Base-by-base conservation (phyloP, 352 stramenopile species). In the Pythium rhizo-oryzae region DNA sequence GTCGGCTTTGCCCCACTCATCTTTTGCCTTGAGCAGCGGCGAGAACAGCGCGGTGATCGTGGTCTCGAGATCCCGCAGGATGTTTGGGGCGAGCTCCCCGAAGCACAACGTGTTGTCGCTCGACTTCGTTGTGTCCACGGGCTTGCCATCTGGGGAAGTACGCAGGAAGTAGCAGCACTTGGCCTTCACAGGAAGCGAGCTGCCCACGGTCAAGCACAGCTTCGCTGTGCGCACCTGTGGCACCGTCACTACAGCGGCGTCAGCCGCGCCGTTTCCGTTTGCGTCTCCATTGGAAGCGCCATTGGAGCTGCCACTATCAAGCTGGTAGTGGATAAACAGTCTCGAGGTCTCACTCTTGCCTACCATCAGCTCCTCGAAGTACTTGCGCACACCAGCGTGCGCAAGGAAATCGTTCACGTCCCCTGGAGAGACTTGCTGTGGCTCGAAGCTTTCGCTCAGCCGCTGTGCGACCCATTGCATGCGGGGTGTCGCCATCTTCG, bases 1-100 rank as follows among this genome's bases (percentile, higher is more conserved):
- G 66, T 98, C 95, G 2, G 96, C 93, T 67, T 98, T 97, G 3
- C 97, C 97, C 97, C 97, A 99, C 74, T 98, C 93, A 33, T 96
- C 88, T 28, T 96, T 98, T 47, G 89, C 80, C 56, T 97, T 96
- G 47, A 99, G 81, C 8, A 99, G 72, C 19, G 96, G 96, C 59
- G 82, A 87, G 68, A 98, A 99, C 13, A 97, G 83, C 72, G 72
- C 71, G 23, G 71, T 92, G 74, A 94, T 90, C 39, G 85, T 93
- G 23, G 81, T 91, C 62, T 94, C 87, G 1, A 96, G 71, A 37
- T 93, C 84, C 8, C 88, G 67, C 3, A 97, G 59, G 62, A 96
- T 91, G 33, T 96, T 94, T 0, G 87, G 85, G 8, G 83, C 86
- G 24, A 97, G 66, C 55, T 96, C 89, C n/a, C 91, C 91, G 65